Evolutionary conservation across 805 yeast genomes (phyloP), one percentile per base, ranked within the genome.

Genomic region (Lipomyces sp.): DNA sequence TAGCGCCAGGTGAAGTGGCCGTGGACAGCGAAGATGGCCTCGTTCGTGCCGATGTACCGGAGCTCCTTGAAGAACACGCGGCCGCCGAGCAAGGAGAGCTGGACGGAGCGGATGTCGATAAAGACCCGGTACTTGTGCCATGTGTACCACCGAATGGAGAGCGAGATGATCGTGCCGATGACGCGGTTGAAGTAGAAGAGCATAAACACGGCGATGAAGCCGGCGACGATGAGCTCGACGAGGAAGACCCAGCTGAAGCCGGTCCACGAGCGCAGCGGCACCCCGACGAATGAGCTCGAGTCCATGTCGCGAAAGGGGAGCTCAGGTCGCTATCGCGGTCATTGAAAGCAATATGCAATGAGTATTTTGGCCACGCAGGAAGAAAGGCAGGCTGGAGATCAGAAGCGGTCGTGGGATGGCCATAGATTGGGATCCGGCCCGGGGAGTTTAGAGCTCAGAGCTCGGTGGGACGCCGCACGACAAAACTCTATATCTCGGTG

Each of bases 1-100:
- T 88, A 91, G 53, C 95, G 69, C 98, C 98, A 93, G 0, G 95
- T 86, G 24, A 91, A 63, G 60, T 80, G 79, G 1, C 91, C 84
- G 53, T 83, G 82, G 24, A 86, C 75, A 1, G 86, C 74, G 8
- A 87, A 78, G 1, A 87, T 63, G 1, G 95, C 81, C 54, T 81
- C 80, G 68, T 90, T 84, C 43, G 80, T 74, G n/a, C 88, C 84
- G 4, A 86, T 78, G 11, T 86, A 73, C 2, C 85, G 78, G 18
- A 90, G 64, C 65, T 89, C 87, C 58, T 83, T 84, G 63, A 89
- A 80, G 63, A 86, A 80, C 7, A 91, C 49, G 26, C 95, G 75
- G 1, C 98, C 98, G 3, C 89, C 95, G 1, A 93, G 70, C 6
- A 86, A 74, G 0, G 96, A 84, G 3, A 93, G 58, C 63, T 88